These are phyloP conservation scores for Pleurozium schreberi DNA, from an alignment of 225 moss, liverwort and hornwort species.

Conservation along the genomic window DNA sequence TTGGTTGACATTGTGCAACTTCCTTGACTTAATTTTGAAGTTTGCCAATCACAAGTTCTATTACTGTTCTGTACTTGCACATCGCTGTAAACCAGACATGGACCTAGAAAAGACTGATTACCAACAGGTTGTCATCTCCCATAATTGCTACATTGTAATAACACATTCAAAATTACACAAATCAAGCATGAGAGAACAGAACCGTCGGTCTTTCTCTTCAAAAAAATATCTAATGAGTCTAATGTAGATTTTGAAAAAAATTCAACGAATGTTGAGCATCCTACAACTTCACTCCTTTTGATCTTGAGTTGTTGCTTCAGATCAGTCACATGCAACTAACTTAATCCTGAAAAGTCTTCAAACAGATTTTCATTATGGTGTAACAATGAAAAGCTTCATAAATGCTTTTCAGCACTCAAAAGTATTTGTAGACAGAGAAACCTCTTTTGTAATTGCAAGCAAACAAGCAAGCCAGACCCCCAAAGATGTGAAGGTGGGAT, in stretches of 20 bases:
- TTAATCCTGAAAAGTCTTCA: too few relatives aligned
- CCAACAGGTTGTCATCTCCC: not conserved
- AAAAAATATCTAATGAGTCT: not conserved
- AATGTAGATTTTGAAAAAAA: not conserved
- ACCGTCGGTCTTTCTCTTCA: too few relatives aligned
- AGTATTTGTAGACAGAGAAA: not conserved
- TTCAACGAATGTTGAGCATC: too few relatives aligned
- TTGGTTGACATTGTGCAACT: too few relatives aligned
- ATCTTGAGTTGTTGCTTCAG: not conserved
- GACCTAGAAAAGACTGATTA: not conserved
- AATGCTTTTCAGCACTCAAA: too few relatives aligned
- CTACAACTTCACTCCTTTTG: not conserved
- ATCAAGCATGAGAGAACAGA: not conserved
- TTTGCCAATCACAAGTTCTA: not conserved
- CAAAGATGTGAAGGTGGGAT: not conserved
- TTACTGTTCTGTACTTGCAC: too few relatives aligned
- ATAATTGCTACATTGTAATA: too few relatives aligned
- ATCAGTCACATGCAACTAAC: too few relatives aligned
- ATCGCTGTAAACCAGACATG: not conserved
- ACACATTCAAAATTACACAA: not conserved
- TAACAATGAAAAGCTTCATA: not conserved
- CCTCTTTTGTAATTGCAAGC: not conserved
- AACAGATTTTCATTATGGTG: not conserved
- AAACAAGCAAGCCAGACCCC: not conserved
- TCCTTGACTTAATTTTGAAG: too few relatives aligned